These are phyloP conservation scores for Aspergillus luchuensis DNA, from an alignment of 2,329 filamentous ascomycete species.

Conservation along the genomic window DNA sequence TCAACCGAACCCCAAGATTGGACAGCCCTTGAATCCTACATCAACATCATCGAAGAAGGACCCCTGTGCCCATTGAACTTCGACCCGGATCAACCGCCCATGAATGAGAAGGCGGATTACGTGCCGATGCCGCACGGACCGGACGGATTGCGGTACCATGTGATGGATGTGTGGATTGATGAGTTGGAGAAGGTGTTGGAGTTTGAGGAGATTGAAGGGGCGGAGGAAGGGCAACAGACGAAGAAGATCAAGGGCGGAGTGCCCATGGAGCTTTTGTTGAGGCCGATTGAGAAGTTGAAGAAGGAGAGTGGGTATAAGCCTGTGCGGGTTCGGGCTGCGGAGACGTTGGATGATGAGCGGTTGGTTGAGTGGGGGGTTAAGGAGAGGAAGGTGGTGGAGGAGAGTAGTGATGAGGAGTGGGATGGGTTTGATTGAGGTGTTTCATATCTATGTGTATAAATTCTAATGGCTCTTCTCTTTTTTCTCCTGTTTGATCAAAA, in stretches of 20 bases:
- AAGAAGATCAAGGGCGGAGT: conserved; percentile 27
- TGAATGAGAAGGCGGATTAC: conserved; percentile 31
- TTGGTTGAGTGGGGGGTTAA: conserved; percentile 62
- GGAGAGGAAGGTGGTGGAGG: conserved; percentile 44
- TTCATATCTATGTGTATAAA: neutral
- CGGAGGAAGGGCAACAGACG: conserved; percentile 36
- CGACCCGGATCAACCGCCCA: conserved; percentile 32
- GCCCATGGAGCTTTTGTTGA: conserved; percentile 45
- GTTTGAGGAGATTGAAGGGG: conserved; percentile 41
- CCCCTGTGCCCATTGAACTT: conserved; percentile 45
- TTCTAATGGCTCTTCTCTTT: neutral
- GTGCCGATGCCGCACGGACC: conserved; percentile 62
- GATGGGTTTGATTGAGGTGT: conserved; percentile 61
- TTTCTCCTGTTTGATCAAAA: neutral
- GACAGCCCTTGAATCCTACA: conserved; percentile 40
- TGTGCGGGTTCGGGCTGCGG: conserved; percentile 68
- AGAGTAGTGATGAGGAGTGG: conserved; percentile 63
- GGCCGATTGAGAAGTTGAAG: conserved; percentile 48
- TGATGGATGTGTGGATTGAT: conserved; percentile 88
- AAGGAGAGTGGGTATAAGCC: conserved; percentile 66
- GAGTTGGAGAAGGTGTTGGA: conserved; percentile 74
- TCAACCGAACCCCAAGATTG: conserved; percentile 25
- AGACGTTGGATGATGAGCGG: conserved; percentile 72
- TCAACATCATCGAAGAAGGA: conserved; percentile 44
- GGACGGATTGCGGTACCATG: conserved; percentile 82